Base-by-base conservation (phyloP, 345 rosid genomes). In the Trapa incisa region DNA sequence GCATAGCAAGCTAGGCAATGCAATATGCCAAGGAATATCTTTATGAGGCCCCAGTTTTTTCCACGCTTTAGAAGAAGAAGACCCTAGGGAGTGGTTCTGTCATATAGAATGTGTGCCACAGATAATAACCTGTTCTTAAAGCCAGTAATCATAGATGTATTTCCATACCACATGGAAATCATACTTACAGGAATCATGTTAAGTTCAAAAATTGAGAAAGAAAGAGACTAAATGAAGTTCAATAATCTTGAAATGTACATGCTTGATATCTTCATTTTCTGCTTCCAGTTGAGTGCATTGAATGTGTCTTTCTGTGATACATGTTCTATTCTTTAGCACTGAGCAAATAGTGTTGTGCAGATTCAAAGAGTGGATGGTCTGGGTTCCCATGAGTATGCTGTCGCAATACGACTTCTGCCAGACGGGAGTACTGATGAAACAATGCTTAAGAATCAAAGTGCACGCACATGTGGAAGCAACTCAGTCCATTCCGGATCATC, bases 401-500 rank as follows among this genome's bases (percentile, higher is more conserved):
- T 75, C 57, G 86, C 89, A 45, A 67, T 88, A 60, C 83, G 84
- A 50, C 83, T 94, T 66, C 73, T 79, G 64, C 80, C 83, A 71
- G 78, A 69, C 66, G 86, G 76, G 75, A 75, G 73, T 73, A 81
- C 72, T 65, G 70, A 70, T 66, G 92, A 88, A 10, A 69, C 83
- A 33, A 74, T 73, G 54, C 76, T 75, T 63, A 83, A 82, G 80
- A 85, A 85, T 67, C 96, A 94, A 80, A 86, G 89, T 80, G 89
- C 92, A 69, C 96, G 97, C 65, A 94, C 97, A 56, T 73, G 88
- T 70, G 96, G 97, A 74, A 75, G 80, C 73, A 79, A 75, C 65
- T 82, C 95, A 73, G 80, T 73, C 67, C 64, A 71, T 63, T 63
- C 77, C 5, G 72, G 73, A 2, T 77, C 91, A 65, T 77, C 88